Percentiles rank a stretch among this genome's conserved stretches.
These are phyloP conservation scores for Trichomonas tenax DNA, from an alignment of 208 protist species.

Conservation along the genomic window DNA sequence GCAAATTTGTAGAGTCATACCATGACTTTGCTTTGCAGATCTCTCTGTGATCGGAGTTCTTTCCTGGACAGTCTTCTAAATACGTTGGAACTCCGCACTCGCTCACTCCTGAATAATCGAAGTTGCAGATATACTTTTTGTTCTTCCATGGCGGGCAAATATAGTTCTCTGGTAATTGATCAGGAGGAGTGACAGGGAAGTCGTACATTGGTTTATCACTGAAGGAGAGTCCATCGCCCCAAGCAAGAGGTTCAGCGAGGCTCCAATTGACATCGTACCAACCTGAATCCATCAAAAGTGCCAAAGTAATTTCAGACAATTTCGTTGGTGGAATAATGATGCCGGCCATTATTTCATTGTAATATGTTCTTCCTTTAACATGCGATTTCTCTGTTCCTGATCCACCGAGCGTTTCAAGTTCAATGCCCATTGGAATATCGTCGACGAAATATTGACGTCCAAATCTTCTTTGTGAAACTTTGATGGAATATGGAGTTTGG, in stretches of 20 bases:
- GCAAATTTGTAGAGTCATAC: neutral
- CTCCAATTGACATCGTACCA: neutral
- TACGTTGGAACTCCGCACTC: neutral
- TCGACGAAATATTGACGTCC: neutral
- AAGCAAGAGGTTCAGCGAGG: neutral
- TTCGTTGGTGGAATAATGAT: neutral
- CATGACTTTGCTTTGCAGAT: neutral
- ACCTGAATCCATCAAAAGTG: neutral
- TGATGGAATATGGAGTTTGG: neutral
- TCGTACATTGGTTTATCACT: neutral
- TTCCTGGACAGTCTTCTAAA: neutral
- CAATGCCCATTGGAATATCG: neutral
- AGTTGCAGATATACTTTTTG: neutral
- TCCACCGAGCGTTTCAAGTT: neutral
- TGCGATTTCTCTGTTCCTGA: neutral
- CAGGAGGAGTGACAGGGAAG: neutral
- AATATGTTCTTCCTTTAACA: neutral
- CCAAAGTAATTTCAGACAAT: neutral
- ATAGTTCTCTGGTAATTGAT: neutral
- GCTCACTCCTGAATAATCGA: neutral
- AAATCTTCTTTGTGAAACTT: neutral
- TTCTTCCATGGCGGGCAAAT: neutral
- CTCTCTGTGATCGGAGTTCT: neutral
- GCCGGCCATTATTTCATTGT: neutral
- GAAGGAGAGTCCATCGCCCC: neutral